Evolutionary conservation across 2,329 filamentous ascomycete species (phyloP).

Genomic region (Paecilomyces variotii): DNA sequence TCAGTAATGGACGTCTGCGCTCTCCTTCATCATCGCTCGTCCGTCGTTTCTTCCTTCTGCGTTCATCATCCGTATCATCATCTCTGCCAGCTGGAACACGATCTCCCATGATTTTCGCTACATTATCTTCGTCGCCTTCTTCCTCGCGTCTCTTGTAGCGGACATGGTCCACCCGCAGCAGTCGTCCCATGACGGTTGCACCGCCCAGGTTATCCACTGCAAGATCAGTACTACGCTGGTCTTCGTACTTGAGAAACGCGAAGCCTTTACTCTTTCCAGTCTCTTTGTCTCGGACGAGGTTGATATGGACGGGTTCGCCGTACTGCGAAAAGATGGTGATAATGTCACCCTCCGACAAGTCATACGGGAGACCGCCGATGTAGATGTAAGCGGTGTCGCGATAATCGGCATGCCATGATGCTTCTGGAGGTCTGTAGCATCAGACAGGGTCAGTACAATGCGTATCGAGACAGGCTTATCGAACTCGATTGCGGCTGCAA

Average conservation of each 20-base stretch:
- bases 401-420: slow-evolving; percentile 96
- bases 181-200: slow-evolving; percentile 68
- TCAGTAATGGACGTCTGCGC: slow-evolving; percentile 55
- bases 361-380: slow-evolving; percentile 87
- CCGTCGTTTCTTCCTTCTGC: slow-evolving; percentile 23
- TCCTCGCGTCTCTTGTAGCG: slow-evolving; percentile 85
- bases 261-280: slow-evolving; percentile 93
- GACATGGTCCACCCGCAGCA: slow-evolving; percentile 85
- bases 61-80: slow-evolving; percentile 27
- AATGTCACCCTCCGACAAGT: slow-evolving; percentile 90
- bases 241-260: slow-evolving; percentile 95
- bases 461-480: background rate
- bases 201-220: slow-evolving; percentile 95
- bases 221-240: slow-evolving; percentile 89
- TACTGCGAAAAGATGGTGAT: slow-evolving; percentile 96
- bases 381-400: slow-evolving; percentile 95
- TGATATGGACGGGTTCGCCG: slow-evolving; percentile 88
- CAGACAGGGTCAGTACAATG: slow-evolving; percentile 7
- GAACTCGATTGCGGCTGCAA: slow-evolving; percentile 7
- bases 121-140: slow-evolving; percentile 43
- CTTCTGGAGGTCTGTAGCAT: slow-evolving; percentile 60
- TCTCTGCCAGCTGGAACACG: slow-evolving; percentile 20
- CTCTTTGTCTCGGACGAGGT: slow-evolving; percentile 88
- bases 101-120: slow-evolving; percentile 43
- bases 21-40: slow-evolving; percentile 40